These are phyloP conservation scores for Ceratobasidium sp. DNA, from an alignment of 1,284 basidiomycete genomes.

Conservation along the genomic window DNA sequence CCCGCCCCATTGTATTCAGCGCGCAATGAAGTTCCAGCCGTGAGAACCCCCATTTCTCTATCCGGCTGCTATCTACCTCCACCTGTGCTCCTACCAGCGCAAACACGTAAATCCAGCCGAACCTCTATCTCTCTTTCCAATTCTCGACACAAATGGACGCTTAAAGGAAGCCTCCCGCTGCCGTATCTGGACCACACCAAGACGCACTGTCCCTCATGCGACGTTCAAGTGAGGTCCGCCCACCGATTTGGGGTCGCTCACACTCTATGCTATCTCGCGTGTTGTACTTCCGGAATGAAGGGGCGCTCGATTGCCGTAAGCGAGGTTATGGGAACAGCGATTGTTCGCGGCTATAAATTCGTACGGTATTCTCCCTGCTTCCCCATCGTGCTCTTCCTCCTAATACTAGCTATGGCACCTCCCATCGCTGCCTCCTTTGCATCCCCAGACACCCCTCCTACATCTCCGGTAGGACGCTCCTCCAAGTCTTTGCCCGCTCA, in stretches of 20 bases:
- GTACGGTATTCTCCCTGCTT: no score
- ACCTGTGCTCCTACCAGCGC: neutral
- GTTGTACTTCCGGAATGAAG: neutral
- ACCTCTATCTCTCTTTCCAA: constrained; percentile 17
- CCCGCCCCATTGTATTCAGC: neutral
- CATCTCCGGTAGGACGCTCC: neutral
- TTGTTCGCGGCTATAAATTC: no score
- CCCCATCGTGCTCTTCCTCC: no score
- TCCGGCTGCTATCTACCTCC: constrained; percentile 23
- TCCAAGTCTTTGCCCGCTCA: constrained; percentile 32
- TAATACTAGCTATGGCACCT: constrained; percentile 5
- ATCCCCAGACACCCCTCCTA: constrained; percentile 7
- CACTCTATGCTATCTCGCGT: neutral
- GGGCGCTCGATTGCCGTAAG: neutral
- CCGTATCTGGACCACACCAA: neutral
- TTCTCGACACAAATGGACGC: neutral
- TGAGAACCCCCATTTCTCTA: constrained; percentile 4
- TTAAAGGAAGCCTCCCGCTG: neutral
- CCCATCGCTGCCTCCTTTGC: neutral
- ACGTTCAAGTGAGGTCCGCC: no score
- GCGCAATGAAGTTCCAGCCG: constrained; percentile 1
- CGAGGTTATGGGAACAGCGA: neutral
- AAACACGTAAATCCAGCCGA: constrained; percentile 30
- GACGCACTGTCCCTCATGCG: no score
- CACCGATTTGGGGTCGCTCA: no score